These are phyloP conservation scores for Fusarium nodosum DNA, from an alignment of 2,329 filamentous ascomycete genomes.

Conservation along the genomic window DNA sequence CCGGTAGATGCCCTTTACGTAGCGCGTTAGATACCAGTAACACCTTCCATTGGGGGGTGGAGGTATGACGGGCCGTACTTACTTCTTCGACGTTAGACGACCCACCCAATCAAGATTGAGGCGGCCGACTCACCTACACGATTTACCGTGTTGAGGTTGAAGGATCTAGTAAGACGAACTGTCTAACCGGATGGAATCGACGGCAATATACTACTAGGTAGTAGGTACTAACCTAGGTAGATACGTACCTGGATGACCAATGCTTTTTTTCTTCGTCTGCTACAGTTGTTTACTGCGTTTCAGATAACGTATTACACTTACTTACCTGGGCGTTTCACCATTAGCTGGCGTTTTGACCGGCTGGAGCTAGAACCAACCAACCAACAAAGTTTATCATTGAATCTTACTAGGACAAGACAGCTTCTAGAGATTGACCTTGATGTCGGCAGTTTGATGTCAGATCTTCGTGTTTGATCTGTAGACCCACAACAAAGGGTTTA, in stretches of 20 bases:
- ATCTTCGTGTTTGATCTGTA: constrained; percentile 20
- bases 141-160: constrained; percentile 5
- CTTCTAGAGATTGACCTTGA: not conserved
- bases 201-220: no score
- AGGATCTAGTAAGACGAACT: not conserved
- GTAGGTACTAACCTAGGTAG: no score
- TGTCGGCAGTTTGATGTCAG: constrained; percentile 23
- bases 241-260: not conserved
- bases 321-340: constrained; percentile 12
- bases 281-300: constrained; percentile 23
- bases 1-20: constrained; percentile 25
- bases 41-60: constrained; percentile 5
- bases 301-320: constrained; percentile 17
- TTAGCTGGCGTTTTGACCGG: constrained; percentile 3
- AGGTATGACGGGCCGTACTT: constrained; percentile 30
- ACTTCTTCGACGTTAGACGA: constrained; percentile 24
- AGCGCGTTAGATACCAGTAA: constrained; percentile 3
- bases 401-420: not conserved
- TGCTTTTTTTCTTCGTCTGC: constrained; percentile 3
- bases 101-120: not conserved
- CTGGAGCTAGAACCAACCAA: not conserved
- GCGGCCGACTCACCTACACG: constrained; percentile 25
- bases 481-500: constrained; percentile 18
- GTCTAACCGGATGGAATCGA: constrained; percentile 1
- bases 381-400: constrained; percentile 1